These are phyloP conservation scores for Boletellus ananas DNA, from an alignment of 768 basidiomycete genomes.

Conservation along the genomic window DNA sequence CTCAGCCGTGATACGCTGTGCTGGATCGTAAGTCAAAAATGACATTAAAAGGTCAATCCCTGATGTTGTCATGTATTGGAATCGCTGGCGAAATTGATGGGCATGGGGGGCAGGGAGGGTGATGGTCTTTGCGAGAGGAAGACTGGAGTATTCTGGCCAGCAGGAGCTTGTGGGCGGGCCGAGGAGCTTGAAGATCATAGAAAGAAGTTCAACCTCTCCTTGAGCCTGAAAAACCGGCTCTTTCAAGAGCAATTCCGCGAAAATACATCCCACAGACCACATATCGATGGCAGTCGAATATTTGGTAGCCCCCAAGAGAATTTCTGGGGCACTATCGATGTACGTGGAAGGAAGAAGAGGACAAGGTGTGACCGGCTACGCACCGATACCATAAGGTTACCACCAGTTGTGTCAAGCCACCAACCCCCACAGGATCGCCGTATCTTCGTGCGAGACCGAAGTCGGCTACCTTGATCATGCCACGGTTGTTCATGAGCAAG, in stretches of 20 bases:
- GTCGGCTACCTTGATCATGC: slow-evolving; percentile 97
- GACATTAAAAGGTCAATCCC: slow-evolving; percentile 83
- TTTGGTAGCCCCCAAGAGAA: slow-evolving; percentile 85
- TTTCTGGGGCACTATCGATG: slow-evolving; percentile 79
- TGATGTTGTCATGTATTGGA: slow-evolving; percentile 76
- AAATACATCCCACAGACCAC: slow-evolving; percentile 99
- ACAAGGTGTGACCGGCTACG: slow-evolving; percentile 23
- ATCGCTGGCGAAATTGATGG: slow-evolving; percentile 77
- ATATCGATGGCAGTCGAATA: slow-evolving; percentile 96
- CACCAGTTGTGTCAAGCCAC: slow-evolving; percentile 97
- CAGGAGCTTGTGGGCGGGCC: slow-evolving; percentile 84
- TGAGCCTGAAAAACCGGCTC: slow-evolving; percentile 99
- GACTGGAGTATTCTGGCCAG: slow-evolving; percentile 80
- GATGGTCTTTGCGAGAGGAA: slow-evolving; percentile 81
- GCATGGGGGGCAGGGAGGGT: slow-evolving; percentile 71
- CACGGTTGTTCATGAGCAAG: slow-evolving; percentile 97
- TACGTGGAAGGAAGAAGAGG: slow-evolving; percentile 7
- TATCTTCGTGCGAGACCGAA: slow-evolving; percentile 95
- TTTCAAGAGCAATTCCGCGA: slow-evolving; percentile 91
- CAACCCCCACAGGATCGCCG: slow-evolving; percentile 93
- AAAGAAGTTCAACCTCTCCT: slow-evolving; percentile 86
- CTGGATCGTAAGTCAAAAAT: slow-evolving; percentile 87
- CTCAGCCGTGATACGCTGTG: slow-evolving; percentile 79
- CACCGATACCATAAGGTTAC: slow-evolving; percentile 99
- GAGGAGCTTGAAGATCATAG: slow-evolving; percentile 92